Conservation (phyloP, 352 stramenopile species). For the Phytophthora foliorum region DNA sequence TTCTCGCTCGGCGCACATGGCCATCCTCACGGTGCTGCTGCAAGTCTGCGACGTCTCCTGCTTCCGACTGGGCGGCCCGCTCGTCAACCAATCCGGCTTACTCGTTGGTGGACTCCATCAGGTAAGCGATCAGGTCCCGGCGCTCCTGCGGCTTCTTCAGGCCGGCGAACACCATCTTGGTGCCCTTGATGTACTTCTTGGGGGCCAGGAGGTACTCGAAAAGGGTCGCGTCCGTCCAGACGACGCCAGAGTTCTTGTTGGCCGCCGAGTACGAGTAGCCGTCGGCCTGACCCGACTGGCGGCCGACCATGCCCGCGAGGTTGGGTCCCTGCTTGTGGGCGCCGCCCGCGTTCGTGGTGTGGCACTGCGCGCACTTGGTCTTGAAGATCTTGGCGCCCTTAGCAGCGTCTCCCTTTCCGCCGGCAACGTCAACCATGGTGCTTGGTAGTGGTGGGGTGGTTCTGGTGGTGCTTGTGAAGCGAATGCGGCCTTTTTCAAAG, state of each 20-base stretch:
- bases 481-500: slow-evolving; percentile 55
- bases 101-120: slow-evolving; percentile 88
- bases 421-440: slow-evolving; percentile 56
- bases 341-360: slow-evolving; percentile 91
- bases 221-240: slow-evolving; percentile 97
- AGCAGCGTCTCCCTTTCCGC: slow-evolving; percentile 75
- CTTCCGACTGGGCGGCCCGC: slow-evolving; percentile 15
- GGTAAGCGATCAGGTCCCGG: slow-evolving; percentile 98
- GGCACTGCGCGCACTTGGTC: slow-evolving; percentile 97
- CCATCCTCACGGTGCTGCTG: slow-evolving; percentile 13
- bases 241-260: slow-evolving; percentile 99
- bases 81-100: slow-evolving; percentile 10
- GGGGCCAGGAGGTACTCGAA: slow-evolving; percentile 99
- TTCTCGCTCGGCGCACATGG: slow-evolving; percentile 12
- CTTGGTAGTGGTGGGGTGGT: slow-evolving; percentile 20
- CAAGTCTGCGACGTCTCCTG: slow-evolving; percentile 5
- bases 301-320: slow-evolving; percentile 97
- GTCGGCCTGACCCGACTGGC: slow-evolving; percentile 96
- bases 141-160: slow-evolving; percentile 99
- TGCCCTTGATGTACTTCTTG: slow-evolving; percentile 99
- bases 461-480: slow-evolving; percentile 43
- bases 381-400: slow-evolving; percentile 97
- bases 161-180: slow-evolving; percentile 99
- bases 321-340: slow-evolving; percentile 99
- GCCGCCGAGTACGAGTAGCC: slow-evolving; percentile 98